A percentile compares a stretch with the other conserved stretches of the same genome.
phyloP scores from a whole-genome alignment of 495 filamentous ascomycete species.

The Penicillium atrosanguineum region DNA sequence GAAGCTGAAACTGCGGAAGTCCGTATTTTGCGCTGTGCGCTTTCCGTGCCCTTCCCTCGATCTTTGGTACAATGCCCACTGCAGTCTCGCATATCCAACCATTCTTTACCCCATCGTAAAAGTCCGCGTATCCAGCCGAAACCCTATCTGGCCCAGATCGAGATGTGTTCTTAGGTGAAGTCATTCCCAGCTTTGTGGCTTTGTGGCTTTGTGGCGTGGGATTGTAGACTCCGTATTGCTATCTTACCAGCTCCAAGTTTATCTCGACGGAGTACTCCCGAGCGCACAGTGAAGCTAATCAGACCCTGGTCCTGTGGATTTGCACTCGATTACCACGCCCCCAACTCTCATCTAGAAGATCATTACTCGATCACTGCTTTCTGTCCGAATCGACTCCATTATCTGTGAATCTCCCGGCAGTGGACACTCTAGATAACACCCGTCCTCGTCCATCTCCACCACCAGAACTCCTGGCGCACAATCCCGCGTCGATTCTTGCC shows the following conservation, averaged over 20 bases:
- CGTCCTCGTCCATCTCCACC: neutral
- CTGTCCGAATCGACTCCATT: constrained; percentile 4
- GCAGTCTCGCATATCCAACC: neutral
- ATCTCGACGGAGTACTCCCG: constrained; percentile 3
- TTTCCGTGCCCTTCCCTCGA: neutral
- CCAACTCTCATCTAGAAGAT: constrained; percentile 3
- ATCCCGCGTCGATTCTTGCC: neutral
- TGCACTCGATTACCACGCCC: neutral
- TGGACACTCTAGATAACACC: neutral
- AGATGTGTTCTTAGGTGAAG: neutral
- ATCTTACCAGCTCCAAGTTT: neutral
- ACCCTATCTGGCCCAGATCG: constrained; percentile 16
- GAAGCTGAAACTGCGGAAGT: constrained; percentile 1
- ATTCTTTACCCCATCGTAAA: neutral
- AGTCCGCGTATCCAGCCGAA: constrained; percentile 2
- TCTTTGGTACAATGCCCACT: neutral
- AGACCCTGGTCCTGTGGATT: neutral
- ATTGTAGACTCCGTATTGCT: neutral
- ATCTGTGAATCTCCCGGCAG: constrained; percentile 16
- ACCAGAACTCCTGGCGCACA: neutral
- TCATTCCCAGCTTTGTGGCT: neutral
- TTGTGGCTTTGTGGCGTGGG: neutral
- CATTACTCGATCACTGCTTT: constrained; percentile 6
- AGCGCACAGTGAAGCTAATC: neutral
- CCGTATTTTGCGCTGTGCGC: constrained; percentile 1